Conservation (phyloP, 192 early-diverging fungal genomes). For the Backusella morwellensis region DNA sequence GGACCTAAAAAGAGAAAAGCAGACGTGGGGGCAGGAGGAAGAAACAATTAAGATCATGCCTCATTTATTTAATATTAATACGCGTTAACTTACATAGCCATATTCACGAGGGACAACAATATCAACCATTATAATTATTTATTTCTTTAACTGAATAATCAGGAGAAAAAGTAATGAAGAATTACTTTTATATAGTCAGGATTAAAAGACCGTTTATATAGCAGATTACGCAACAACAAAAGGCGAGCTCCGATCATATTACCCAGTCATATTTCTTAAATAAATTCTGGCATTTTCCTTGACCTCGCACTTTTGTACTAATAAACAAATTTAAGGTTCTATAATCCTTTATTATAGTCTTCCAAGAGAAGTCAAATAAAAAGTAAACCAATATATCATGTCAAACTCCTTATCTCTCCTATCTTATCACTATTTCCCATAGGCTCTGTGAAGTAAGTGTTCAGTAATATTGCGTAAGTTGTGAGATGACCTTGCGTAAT, state of each 20-base stretch:
- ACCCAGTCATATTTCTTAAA: not conserved
- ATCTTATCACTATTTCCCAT: not conserved
- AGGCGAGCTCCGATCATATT: not conserved
- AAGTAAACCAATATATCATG: not conserved
- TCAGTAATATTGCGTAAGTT: not conserved
- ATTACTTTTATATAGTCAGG: not conserved
- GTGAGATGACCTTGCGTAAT: not conserved
- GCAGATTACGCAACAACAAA: not conserved
- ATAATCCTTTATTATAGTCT: no score
- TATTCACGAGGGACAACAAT: conserved; percentile 50
- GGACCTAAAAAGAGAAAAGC: conserved; percentile 6
- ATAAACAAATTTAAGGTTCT: not conserved
- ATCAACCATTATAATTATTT: conserved; percentile 30
- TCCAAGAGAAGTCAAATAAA: no score
- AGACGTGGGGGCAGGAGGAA: not conserved
- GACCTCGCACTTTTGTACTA: not conserved
- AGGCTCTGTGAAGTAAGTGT: not conserved
- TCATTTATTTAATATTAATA: not conserved
- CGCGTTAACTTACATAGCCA: conserved; percentile 49
- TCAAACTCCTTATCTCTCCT: not conserved
- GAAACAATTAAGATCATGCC: not conserved
- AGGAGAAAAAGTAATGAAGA: not conserved
- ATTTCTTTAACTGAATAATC: not conserved
- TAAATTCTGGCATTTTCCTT: not conserved
- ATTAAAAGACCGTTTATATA: not conserved